These are phyloP conservation scores for Linnemannia hyalina DNA, from an alignment of 192 early-diverging fungal genomes.

Conservation along the genomic window DNA sequence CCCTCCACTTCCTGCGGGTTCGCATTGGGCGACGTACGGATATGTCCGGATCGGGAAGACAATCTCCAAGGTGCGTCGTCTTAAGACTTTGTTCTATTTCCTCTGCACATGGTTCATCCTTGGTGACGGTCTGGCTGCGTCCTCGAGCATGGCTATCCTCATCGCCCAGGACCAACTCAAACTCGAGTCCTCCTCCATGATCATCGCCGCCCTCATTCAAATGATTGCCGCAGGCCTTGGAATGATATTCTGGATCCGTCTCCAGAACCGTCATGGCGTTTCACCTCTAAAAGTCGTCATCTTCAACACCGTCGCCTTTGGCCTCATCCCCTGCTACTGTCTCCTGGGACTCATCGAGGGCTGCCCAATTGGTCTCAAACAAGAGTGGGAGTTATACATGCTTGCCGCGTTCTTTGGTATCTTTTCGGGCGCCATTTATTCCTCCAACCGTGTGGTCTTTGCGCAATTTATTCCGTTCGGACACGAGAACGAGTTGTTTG, in stretches of 20 bases:
- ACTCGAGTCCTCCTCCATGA: constrained; percentile 56
- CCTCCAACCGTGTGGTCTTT: constrained; percentile 66
- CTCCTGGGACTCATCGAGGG: constrained; percentile 67
- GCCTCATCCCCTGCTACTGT: constrained; percentile 70
- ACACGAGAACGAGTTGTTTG: constrained; percentile 75
- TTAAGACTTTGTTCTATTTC: constrained; percentile 71
- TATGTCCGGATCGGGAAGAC: constrained; percentile 55
- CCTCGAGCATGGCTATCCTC: constrained; percentile 67
- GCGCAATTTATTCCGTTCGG: constrained; percentile 72
- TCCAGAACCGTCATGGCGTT: constrained; percentile 64
- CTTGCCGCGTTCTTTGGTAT: constrained; percentile 66
- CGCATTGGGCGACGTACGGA: constrained; percentile 54
- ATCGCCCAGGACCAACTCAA: constrained; percentile 68
- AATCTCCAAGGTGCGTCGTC: constrained; percentile 58
- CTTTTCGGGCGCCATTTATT: constrained; percentile 63
- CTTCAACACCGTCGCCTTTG: constrained; percentile 62
- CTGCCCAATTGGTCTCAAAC: constrained; percentile 56
- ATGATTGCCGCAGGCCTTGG: constrained; percentile 64
- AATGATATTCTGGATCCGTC: constrained; percentile 67
- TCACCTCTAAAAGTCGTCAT: constrained; percentile 68
- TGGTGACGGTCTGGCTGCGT: constrained; percentile 72
- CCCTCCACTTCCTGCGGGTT: constrained; percentile 63
- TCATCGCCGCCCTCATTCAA: constrained; percentile 67
- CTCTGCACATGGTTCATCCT: constrained; percentile 78
- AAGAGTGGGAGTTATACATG: constrained; percentile 66